These are phyloP conservation scores for Colletotrichum tropicale DNA, from an alignment of 2,329 filamentous ascomycete genomes.

Conservation along the genomic window DNA sequence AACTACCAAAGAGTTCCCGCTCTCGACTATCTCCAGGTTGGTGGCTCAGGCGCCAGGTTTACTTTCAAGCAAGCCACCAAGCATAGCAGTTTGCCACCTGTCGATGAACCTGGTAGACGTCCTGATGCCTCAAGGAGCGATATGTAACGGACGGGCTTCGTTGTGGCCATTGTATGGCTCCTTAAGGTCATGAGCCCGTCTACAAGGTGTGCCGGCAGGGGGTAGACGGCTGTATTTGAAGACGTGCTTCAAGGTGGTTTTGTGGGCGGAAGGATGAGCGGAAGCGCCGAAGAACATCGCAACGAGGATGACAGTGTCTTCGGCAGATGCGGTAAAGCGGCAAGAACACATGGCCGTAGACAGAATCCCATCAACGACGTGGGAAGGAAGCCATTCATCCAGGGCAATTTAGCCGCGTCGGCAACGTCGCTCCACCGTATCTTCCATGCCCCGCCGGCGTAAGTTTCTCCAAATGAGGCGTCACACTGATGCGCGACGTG, in stretches of 20 bases:
- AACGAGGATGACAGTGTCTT: neutral
- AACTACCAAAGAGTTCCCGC: neutral
- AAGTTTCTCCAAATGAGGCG: neutral
- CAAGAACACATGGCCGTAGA: neutral
- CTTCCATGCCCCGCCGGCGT: neutral
- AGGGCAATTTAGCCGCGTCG: neutral
- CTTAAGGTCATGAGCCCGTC: neutral
- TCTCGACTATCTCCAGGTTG: neutral
- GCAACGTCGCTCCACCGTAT: neutral
- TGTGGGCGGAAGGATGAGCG: no score
- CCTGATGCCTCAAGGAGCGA: rapidly evolving
- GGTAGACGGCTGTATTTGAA: neutral
- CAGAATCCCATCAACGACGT: rapidly evolving
- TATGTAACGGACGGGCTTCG: neutral
- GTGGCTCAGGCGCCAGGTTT: neutral
- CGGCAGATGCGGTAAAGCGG: rapidly evolving
- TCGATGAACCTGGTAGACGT: no score
- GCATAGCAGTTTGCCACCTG: no score
- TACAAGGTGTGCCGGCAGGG: no score
- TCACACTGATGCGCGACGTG: neutral
- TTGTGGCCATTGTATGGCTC: neutral
- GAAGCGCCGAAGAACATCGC: neutral
- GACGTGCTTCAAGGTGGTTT: neutral
- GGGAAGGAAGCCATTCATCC: neutral
- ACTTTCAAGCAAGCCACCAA: no score